phyloP scores from a whole-genome alignment of 768 basidiomycete genomes.

The Hypholoma sublateritium region DNA sequence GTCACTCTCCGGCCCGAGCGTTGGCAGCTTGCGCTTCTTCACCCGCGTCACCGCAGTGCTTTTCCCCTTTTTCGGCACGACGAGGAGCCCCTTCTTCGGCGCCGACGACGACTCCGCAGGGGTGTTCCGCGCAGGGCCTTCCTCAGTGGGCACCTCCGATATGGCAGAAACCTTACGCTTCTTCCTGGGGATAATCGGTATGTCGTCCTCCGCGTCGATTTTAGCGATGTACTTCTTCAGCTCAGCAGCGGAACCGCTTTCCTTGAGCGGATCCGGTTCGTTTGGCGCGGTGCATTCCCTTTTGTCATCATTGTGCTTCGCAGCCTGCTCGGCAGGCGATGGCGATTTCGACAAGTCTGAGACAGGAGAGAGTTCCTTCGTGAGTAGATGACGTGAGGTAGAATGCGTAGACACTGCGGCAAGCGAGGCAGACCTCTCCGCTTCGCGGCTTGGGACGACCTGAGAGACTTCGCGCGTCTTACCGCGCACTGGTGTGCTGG shows the following conservation, averaged over 20 bases:
- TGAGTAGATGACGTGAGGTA: not conserved
- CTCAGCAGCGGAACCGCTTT: conserved; percentile 1
- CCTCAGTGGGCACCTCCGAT: not conserved
- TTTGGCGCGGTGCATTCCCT: not conserved
- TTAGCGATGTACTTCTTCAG: conserved; percentile 10
- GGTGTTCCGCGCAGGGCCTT: not conserved
- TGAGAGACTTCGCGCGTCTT: not conserved
- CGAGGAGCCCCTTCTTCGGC: conserved; percentile 10
- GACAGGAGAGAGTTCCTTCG: conserved; percentile 7
- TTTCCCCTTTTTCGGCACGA: conserved; percentile 9
- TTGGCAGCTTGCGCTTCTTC: conserved; percentile 28
- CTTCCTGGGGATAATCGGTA: conserved; percentile 14
- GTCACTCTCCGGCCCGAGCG: conserved; percentile 14
- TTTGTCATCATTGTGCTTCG: not conserved
- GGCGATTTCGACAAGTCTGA: not conserved
- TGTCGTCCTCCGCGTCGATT: conserved; percentile 17
- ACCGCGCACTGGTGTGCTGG: not conserved
- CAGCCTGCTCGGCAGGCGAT: not conserved
- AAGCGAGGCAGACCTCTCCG: not conserved
- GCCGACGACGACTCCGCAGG: not conserved
- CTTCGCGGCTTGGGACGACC: not conserved
- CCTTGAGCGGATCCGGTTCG: not conserved
- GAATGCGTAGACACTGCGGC: not conserved
- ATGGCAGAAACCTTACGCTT: conserved; percentile 7
- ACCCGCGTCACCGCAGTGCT: conserved; percentile 32